Conservation (phyloP, 2,329 filamentous ascomycete species). For the Coniochaeta sp. region DNA sequence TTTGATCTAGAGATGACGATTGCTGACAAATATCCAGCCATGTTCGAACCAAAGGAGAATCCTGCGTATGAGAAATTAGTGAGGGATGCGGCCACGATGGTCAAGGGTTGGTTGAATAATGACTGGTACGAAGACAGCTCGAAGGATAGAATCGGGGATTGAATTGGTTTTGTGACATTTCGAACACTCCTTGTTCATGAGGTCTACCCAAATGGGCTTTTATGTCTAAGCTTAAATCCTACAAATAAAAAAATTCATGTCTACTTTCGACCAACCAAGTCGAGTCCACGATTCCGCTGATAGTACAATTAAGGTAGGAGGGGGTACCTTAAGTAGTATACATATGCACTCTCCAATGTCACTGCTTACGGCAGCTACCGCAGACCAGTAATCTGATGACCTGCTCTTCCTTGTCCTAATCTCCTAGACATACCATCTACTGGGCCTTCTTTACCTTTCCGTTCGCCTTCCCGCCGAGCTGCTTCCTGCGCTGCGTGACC, state of each 20-base stretch:
- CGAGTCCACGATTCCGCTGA: background rate
- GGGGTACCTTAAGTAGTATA: no score
- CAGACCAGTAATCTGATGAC: background rate
- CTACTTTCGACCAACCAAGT: background rate
- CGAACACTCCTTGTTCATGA: background rate
- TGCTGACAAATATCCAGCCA: conserved; percentile 32
- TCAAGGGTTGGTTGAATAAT: conserved; percentile 57
- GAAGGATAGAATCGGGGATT: conserved; percentile 18
- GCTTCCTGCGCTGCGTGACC: conserved; percentile 79
- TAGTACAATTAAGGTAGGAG: no score
- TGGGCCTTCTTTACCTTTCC: conserved; percentile 31
- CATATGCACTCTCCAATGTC: no score
- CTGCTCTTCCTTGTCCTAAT: no score
- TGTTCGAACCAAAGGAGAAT: conserved; percentile 69
- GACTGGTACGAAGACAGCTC: conserved; percentile 59
- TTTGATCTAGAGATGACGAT: background rate
- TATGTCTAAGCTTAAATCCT: background rate
- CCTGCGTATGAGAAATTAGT: conserved; percentile 63
- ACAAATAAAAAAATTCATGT: background rate
- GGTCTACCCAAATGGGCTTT: background rate
- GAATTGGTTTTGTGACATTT: background rate
- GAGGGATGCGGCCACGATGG: conserved; percentile 56
- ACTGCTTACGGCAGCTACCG: no score
- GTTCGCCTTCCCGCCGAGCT: conserved; percentile 31
- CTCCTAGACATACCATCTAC: conserved; percentile 15